phyloP scores from a whole-genome alignment of 352 stramenopile genomes.

The Pythium aphanidermatum region DNA sequence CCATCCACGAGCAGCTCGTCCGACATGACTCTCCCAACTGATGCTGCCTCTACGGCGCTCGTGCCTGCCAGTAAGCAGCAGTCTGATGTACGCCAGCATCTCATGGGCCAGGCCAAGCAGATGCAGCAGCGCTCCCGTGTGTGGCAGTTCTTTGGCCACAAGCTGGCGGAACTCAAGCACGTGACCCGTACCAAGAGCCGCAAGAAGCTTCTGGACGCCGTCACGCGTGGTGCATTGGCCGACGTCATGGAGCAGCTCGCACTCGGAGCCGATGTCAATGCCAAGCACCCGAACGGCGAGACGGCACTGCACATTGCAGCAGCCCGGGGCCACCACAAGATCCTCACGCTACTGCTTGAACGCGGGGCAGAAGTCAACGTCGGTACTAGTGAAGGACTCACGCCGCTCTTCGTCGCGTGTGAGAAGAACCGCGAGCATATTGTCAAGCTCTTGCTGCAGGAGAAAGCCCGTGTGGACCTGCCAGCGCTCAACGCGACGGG shows the following conservation, averaged over 20 bases:
- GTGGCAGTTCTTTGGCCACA: conserved; percentile 75
- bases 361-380: conserved; percentile 54
- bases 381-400: conserved; percentile 42
- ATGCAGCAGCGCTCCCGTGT: conserved; percentile 32
- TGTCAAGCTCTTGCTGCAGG: conserved; percentile 51
- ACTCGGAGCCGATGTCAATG: conserved; percentile 46
- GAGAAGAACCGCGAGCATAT: conserved; percentile 51
- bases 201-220: conserved; percentile 60
- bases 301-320: conserved; percentile 57
- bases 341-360: conserved; percentile 64
- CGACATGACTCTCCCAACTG: conserved; percentile 8
- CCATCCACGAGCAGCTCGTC: conserved; percentile 8
- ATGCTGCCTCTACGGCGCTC: conserved; percentile 31
- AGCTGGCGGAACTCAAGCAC: conserved; percentile 62
- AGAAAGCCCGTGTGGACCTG: conserved; percentile 43
- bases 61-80: conserved; percentile 46
- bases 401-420: conserved; percentile 52
- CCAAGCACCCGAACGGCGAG: conserved; percentile 41
- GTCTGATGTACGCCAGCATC: too few species aligned
- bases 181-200: conserved; percentile 32
- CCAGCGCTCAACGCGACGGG: conserved; percentile 30
- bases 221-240: conserved; percentile 38
- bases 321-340: conserved; percentile 42
- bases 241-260: conserved; percentile 63
- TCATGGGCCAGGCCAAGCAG: conserved; percentile 12